Evolutionary conservation across 371 early-diverging fungal genomes (phyloP).

Genomic region (Capillidium rhysosporum): DNA sequence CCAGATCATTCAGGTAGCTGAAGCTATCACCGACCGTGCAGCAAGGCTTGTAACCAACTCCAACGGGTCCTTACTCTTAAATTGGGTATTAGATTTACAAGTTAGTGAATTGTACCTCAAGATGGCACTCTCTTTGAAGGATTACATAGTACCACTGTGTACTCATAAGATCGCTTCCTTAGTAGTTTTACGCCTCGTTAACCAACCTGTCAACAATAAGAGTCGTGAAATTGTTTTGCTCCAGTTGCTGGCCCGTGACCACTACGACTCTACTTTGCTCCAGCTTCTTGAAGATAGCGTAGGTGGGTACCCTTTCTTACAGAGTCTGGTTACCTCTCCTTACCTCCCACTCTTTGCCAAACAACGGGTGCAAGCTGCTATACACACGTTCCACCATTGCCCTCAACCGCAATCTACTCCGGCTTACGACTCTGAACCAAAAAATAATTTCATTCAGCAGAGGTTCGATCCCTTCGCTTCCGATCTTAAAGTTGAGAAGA

Average conservation of each 20-base stretch:
- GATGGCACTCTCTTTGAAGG: conserved; percentile 21
- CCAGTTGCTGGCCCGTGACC: neutral
- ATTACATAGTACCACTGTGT: conserved; percentile 43
- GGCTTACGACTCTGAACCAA: no score
- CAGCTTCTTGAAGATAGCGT: no score
- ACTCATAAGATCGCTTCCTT: conserved; percentile 77
- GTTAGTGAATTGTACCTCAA: conserved; percentile 54
- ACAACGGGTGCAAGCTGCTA: no score
- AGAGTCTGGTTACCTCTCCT: no score
- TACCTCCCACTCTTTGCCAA: no score
- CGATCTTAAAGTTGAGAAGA: no score
- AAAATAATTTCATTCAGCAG: no score
- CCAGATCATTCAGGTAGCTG: conserved; percentile 71
- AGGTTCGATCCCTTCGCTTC: no score
- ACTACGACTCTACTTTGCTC: no score
- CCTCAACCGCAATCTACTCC: no score
- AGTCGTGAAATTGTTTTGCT: conserved; percentile 50
- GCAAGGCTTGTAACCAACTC: conserved; percentile 62
- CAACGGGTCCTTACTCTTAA: conserved; percentile 77
- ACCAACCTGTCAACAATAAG: conserved; percentile 64
- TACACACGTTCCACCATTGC: no score
- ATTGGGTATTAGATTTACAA: conserved; percentile 81
- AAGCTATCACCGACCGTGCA: conserved; percentile 61
- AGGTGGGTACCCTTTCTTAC: no score
- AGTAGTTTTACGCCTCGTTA: conserved; percentile 69